These are phyloP conservation scores for Epichloe bromicola DNA, from an alignment of 2,329 filamentous ascomycete species.

Conservation along the genomic window DNA sequence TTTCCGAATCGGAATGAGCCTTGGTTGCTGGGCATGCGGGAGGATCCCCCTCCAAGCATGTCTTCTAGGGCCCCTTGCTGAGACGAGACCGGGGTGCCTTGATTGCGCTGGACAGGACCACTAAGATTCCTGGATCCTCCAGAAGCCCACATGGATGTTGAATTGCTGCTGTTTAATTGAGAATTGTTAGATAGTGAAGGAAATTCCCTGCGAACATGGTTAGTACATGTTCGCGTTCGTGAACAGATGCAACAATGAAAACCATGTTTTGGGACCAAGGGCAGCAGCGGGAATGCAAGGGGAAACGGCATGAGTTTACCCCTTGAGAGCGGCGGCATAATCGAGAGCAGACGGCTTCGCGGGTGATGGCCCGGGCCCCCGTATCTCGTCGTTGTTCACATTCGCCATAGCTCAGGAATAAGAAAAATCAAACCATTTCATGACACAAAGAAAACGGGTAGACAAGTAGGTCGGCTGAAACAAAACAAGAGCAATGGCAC, in stretches of 20 bases:
- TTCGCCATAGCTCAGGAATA: constrained; percentile 5
- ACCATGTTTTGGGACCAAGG: not conserved
- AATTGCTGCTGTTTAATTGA: constrained; percentile 35
- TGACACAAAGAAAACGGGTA: not conserved
- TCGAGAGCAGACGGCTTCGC: constrained; percentile 7
- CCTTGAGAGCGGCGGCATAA: constrained; percentile 21
- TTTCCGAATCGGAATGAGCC: constrained; percentile 41
- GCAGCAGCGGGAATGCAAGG: not conserved
- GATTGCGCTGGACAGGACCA: constrained; percentile 36
- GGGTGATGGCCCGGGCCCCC: constrained; percentile 6
- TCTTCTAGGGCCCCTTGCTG: constrained; percentile 39
- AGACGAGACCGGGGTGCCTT: constrained; percentile 35
- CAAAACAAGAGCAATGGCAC: not conserved
- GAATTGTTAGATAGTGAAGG: constrained; percentile 51
- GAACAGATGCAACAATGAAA: not conserved
- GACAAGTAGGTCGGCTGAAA: not conserved
- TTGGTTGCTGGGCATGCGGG: constrained; percentile 25
- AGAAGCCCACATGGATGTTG: constrained; percentile 42
- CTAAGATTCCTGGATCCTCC: constrained; percentile 35
- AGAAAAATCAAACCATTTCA: not conserved
- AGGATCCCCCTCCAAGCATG: constrained; percentile 30
- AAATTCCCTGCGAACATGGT: constrained; percentile 38
- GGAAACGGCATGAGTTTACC: constrained; percentile 9
- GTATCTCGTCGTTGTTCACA: constrained; percentile 6
- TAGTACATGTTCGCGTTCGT: not conserved